phyloP scores from a whole-genome alignment of 352 stramenopile genomes.

The Phytopythium ostracodes region DNA sequence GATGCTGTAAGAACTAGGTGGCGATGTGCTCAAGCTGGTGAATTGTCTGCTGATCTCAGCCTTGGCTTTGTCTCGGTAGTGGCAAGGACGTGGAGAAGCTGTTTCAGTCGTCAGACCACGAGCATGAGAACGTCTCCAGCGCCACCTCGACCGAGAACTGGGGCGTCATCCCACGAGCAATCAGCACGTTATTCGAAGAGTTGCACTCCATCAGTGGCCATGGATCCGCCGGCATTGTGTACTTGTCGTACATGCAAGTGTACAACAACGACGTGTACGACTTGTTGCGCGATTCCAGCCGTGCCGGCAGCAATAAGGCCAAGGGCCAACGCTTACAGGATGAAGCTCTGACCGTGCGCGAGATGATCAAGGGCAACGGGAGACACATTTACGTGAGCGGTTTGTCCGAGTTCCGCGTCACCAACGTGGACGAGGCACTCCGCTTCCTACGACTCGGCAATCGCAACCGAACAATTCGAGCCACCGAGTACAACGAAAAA shows the following conservation, averaged over 20 bases:
- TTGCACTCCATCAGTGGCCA: constrained; percentile 40
- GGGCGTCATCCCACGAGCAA: constrained; percentile 83
- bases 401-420: constrained; percentile 87
- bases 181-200: constrained; percentile 83
- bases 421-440: constrained; percentile 72
- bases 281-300: constrained; percentile 38
- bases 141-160: constrained; percentile 23
- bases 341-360: constrained; percentile 36
- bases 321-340: constrained; percentile 36
- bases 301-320: constrained; percentile 33
- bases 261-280: constrained; percentile 88
- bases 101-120: not conserved
- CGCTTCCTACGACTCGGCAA: constrained; percentile 73
- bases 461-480: constrained; percentile 82
- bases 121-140: constrained; percentile 7
- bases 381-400: constrained; percentile 89
- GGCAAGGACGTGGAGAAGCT: constrained; percentile 54
- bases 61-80: constrained; percentile 29
- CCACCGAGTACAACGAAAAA: constrained; percentile 85
- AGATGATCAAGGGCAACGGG: constrained; percentile 74
- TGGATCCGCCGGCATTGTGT: constrained; percentile 61
- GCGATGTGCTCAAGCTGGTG: not conserved
- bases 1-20: constrained; percentile 51
- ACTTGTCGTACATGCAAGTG: constrained; percentile 91
- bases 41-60: constrained; percentile 9